Evolutionary conservation across 768 basidiomycete species (phyloP).

Genomic region (Naganishia kalamii): DNA sequence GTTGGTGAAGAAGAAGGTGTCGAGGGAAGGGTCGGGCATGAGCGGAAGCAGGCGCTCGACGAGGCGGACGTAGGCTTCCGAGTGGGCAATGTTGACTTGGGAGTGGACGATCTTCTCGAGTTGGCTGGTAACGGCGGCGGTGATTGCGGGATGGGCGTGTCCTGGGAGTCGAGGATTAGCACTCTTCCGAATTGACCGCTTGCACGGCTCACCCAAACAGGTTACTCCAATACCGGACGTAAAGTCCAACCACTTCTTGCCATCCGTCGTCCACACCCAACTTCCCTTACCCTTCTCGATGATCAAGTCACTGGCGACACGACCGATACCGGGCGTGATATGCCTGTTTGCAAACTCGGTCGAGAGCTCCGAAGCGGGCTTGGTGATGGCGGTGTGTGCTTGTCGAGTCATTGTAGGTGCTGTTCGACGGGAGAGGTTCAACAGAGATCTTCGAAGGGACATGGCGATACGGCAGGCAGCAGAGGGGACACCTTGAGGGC

Average conservation of each 20-base stretch:
- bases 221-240: constrained; percentile 76
- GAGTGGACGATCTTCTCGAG: constrained; percentile 37
- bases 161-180: constrained; percentile 66
- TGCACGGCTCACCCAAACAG: constrained; percentile 56
- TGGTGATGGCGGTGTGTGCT: constrained; percentile 15
- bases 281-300: constrained; percentile 53
- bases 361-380: constrained; percentile 31
- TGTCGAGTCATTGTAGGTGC: constrained; percentile 7
- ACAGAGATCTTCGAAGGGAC: background rate
- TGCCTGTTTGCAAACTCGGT: constrained; percentile 45
- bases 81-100: constrained; percentile 71
- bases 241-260: constrained; percentile 71
- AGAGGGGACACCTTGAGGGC: too few relatives aligned
- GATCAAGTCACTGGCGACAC: constrained; percentile 43
- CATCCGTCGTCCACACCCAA: constrained; percentile 66
- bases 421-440: background rate
- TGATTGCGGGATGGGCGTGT: constrained; percentile 39
- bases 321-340: constrained; percentile 44
- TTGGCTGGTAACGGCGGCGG: constrained; percentile 36
- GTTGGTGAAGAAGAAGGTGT: constrained; percentile 97
- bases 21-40: constrained; percentile 84
- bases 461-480: background rate
- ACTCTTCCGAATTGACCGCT: constrained; percentile 50
- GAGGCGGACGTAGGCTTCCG: constrained; percentile 76
- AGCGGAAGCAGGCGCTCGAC: constrained; percentile 75